These are phyloP conservation scores for Amaranthus hypochondriacus DNA, from an alignment of 148 eudicot genomes.

Conservation along the genomic window DNA sequence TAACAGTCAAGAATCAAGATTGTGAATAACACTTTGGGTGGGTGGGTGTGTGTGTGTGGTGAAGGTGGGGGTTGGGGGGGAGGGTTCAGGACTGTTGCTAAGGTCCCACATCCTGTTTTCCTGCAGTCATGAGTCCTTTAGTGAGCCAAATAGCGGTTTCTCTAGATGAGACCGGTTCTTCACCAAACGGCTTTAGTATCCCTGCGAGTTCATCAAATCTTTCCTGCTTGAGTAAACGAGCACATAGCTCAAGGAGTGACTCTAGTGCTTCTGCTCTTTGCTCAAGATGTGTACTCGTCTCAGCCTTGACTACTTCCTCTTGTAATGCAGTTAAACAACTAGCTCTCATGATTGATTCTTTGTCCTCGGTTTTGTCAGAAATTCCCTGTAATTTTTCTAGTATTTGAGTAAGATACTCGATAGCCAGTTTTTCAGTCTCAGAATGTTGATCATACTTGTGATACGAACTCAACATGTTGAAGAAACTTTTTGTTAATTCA, in stretches of 20 bases:
- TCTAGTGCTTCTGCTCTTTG: constrained; percentile 63
- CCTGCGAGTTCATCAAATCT: constrained; percentile 62
- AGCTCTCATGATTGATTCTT: constrained; percentile 9
- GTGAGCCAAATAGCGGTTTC: constrained; percentile 80
- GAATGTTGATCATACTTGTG: constrained; percentile 12
- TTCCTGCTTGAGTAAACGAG: constrained; percentile 44
- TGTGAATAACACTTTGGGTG: background rate
- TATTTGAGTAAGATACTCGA: constrained; percentile 30
- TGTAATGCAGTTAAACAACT: constrained; percentile 14
- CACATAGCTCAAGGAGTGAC: constrained; percentile 65
- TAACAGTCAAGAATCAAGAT: constrained; percentile 13
- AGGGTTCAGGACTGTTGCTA: background rate
- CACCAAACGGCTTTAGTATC: constrained; percentile 61
- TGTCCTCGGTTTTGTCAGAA: constrained; percentile 4
- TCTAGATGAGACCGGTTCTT: constrained; percentile 64
- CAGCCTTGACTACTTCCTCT: constrained; percentile 24
- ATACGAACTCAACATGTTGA: constrained; percentile 17
- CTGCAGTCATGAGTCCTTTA: constrained; percentile 48
- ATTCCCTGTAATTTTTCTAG: constrained; percentile 27
- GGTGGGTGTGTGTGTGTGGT: too few species aligned
- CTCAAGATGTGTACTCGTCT: constrained; percentile 18
- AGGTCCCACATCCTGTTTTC: constrained; percentile 29
- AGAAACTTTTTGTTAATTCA: constrained; percentile 24
- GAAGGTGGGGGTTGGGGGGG: too few species aligned
- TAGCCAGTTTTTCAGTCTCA: constrained; percentile 30